Conservation (phyloP, 257 asterid genomes). For the Catharanthus roseus region DNA sequence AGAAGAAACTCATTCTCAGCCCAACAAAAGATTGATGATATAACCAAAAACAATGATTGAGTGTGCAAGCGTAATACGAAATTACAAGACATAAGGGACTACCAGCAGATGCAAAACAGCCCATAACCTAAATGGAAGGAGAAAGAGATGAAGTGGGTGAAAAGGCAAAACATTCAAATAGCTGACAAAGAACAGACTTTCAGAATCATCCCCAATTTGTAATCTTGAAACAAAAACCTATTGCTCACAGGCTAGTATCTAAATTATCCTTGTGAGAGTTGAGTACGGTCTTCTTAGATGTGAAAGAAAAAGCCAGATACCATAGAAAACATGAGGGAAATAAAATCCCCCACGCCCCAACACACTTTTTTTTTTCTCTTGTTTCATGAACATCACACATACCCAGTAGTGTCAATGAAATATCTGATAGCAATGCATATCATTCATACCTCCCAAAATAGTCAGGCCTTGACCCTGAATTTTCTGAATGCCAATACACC, state of each 20-base stretch:
- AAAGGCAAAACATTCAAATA: background rate
- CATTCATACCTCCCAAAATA: conserved; percentile 76
- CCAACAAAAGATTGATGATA: background rate
- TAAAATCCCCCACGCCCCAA: background rate
- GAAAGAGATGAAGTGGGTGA: background rate
- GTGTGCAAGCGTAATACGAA: background rate
- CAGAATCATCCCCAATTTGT: background rate
- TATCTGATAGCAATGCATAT: background rate
- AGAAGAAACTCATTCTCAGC: background rate
- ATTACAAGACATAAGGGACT: background rate
- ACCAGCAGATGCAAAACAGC: background rate
- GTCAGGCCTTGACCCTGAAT: conserved; percentile 72
- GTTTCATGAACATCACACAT: background rate
- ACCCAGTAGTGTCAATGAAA: background rate
- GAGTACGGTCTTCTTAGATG: background rate
- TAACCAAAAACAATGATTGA: no score
- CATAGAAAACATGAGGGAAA: background rate
- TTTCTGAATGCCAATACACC: conserved; percentile 97
- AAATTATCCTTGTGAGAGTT: background rate
- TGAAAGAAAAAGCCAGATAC: background rate
- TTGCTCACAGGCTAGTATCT: background rate
- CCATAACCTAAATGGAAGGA: background rate
- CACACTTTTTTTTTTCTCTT: no score
- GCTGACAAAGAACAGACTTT: background rate
- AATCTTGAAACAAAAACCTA: background rate